Evolutionary conservation across 805 yeast species (phyloP), one percentile per base, ranked within the genome.

Genomic region (Cyberlindnera nakhonratchasimensis): DNA sequence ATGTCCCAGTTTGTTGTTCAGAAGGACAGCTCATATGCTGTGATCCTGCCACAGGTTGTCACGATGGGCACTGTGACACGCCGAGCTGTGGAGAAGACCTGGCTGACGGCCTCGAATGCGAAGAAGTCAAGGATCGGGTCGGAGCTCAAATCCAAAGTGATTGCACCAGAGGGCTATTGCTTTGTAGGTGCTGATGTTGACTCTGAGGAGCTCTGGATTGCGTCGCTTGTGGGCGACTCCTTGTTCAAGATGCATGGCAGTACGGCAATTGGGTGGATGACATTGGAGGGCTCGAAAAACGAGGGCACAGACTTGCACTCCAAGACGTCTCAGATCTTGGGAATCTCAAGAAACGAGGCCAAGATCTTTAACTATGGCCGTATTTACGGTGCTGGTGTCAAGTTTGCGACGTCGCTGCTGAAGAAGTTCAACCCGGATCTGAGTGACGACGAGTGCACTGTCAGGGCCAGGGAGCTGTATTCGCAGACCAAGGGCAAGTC

Each of bases 121-220:
- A 93, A 95, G 56, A 69, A 69, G 49, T 77, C 78, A 34, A 69
- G 97, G 47, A 77, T 95, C 34, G 99, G 99, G 0, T 89, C 97
- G 1, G 99, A 93, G 59, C 69, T 95, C 47, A 93, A 95, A 62
- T 79, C 96, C 0, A 78, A 87, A 69, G 71, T 93, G 5, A 67
- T 73, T 43, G 96, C 97, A 0, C 99, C 99, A 0, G 64, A 72
- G 2, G 97, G 97, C 0, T 93, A 90, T 59, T 76, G 77, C 28
- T 86, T 93, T 66, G 96, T 93, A 8, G 99, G 99, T 9, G 99
- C 99, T 0, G 99, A 93, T 69, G 99, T 93, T 8, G 99, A 93
- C 63, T 87, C 96, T 29, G 99, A 93, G 59, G 99, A 93, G 59
- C 70, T 93, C 32, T 93, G 99, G 99, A 93, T 93, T 52, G 99